Evolutionary conservation across 768 basidiomycete genomes (phyloP), one percentile per base, ranked within the genome.

Genomic region (Hypsizygus marmoreus): DNA sequence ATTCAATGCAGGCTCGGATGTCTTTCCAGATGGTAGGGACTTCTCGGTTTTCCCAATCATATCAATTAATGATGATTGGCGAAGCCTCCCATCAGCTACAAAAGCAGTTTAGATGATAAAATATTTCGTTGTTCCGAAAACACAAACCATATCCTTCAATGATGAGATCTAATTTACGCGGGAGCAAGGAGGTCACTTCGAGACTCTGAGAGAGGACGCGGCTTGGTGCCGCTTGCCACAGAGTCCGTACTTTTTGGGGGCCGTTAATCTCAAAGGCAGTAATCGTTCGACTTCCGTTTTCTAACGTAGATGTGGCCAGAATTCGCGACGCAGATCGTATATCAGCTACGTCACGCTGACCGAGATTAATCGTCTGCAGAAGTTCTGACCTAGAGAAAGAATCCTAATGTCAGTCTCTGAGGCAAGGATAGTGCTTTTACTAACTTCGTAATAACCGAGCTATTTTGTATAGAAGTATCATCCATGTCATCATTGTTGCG

Each of bases 141-240:
- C 3, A 63, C 79, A 25, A 52, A 88, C 88, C 75, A 52, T 74
- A 81, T 30, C 90, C 91, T 35, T 84, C 65, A 25, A 91, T 53
- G 19, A 93, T 68, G 0, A 64, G 43, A 26, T 82, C 77, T 0
- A 80, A 62, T 34, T 82, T 82, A 6, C 91, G 58, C 4, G 85
- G 81, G 22, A 84, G 63, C 8, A 75, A 56, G 1, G 68, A 65
- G 4, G 75, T 74, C 31, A 75, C 39, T 30, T 55, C 54, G 7
- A 36, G 48, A 29, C n/a, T 45, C 30, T 16, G n/a, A 11, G n/a
- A 26, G 23, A 28, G 12, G 31, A 25, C 36, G 13, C 23, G 20
- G 13, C 31, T 33, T 48, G 24, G 40, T 43, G 22, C 32, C 23
- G 58, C 53, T 35, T 60, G 56, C 71, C 71, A 71, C 5, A 69